Evolutionary conservation across 805 yeast species (phyloP), one percentile per base, ranked within the genome.

Genomic region (Myxozyma melibiosi): DNA sequence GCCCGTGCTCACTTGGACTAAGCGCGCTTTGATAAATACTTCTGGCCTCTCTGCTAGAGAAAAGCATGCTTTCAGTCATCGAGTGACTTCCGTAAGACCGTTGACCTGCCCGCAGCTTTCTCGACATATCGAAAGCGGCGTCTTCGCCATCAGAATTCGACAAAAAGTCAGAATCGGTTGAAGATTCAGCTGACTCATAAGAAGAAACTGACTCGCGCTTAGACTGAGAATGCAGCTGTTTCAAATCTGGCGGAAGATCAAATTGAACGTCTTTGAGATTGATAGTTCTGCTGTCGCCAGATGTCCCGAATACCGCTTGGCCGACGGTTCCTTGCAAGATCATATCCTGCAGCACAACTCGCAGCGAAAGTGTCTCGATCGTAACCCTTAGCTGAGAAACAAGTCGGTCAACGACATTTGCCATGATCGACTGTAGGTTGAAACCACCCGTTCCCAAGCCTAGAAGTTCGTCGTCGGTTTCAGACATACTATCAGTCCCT

Each of bases 21-120:
- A 85, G 76, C 1, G 96, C 95, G 70, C 95, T 88, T 91, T 88
- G 83, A 67, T 87, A 89, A 18, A 88, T 78, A 2, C 90, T 84
- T 45, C 83, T 78, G 0, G 88, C 86, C 54, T 85, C 86, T 49
- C 80, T 83, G 52, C 82, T 85, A 1, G 92, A 83, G 67, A 84
- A 85, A 35, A 84, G 74, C 72, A 82, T 78, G 65, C 90, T 84
- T 51, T 71, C 67, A 47, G 70, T 24, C 53, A 66, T 51, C 28
- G 58, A 43, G 7, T 18, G 57, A 53, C 39, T 61, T 65, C 45
- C 66, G 63, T 22, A 60, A 56, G 18, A 47, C 41, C 27, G 51
- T 47, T 38, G 37, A 18, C 39, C 28, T 8, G 34, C 8, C 18
- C 45, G 31, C 11, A 14, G 9, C 7, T 34, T 25, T 27, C n/a